phyloP scores from a whole-genome alignment of 768 basidiomycete species.

The Holtermanniella nyarrowii region DNA sequence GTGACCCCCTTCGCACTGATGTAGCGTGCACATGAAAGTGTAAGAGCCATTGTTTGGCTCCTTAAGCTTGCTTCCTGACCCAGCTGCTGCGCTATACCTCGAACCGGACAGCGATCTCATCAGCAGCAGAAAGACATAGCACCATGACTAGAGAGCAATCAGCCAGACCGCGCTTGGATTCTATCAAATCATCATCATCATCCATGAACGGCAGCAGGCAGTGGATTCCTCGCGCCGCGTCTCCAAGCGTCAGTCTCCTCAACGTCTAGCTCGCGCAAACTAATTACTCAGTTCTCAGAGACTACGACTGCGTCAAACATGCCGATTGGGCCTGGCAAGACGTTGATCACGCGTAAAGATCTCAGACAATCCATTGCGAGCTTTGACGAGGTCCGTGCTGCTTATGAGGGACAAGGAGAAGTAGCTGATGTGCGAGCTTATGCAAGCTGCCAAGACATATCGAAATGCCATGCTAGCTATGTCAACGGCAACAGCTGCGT shows the following conservation, averaged over 20 bases:
- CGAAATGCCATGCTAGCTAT: conserved; percentile 68
- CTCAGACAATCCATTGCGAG: conserved; percentile 33
- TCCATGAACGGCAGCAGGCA: not conserved
- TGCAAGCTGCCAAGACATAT: conserved; percentile 66
- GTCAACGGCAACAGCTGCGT: conserved; percentile 70
- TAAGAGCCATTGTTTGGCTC: not conserved
- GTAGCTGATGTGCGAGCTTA: conserved; percentile 48
- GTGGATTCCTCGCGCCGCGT: conserved; percentile 26
- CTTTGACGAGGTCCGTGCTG: conserved; percentile 31
- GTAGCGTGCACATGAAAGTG: not conserved
- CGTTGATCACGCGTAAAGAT: conserved; percentile 36
- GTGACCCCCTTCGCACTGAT: too few species aligned
- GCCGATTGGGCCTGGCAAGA: conserved; percentile 24
- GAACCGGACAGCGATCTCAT: too few species aligned
- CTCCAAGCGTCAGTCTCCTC: conserved; percentile 26
- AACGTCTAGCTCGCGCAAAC: not conserved
- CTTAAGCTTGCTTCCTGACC: not conserved
- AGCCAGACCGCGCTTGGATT: conserved; percentile 22
- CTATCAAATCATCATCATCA: conserved; percentile 15
- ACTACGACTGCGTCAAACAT: conserved; percentile 35
- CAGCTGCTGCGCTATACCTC: not conserved
- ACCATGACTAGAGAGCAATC: not conserved
- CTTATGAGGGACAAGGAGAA: conserved; percentile 1
- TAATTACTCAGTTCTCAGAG: conserved; percentile 24
- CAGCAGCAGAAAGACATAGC: too few species aligned